Evolutionary conservation across 768 basidiomycete genomes (phyloP).

Genomic region (Amanita rubescens): DNA sequence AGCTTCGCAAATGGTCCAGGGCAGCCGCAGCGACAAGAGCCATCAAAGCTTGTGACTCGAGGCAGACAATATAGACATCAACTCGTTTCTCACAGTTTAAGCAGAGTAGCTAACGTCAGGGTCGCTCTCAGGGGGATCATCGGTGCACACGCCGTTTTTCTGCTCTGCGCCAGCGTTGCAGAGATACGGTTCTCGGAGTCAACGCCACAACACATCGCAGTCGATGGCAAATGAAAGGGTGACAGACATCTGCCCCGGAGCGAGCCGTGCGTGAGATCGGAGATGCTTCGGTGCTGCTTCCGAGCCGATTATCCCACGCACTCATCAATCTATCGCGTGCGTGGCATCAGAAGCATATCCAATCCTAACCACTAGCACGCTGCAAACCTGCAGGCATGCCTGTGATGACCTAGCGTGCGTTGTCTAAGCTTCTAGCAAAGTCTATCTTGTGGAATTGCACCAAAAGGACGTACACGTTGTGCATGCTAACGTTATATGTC

Average conservation of each 20-base stretch:
- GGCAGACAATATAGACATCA: not conserved
- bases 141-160: not conserved
- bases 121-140: constrained; percentile 1
- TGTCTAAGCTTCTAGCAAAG: not conserved
- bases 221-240: not conserved
- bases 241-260: not conserved
- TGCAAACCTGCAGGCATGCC: not conserved
- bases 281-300: not conserved
- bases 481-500: not conserved
- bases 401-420: not conserved
- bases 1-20: not conserved
- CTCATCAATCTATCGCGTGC: not conserved
- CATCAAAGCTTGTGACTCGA: constrained; percentile 8
- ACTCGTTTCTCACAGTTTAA: not conserved
- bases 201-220: not conserved
- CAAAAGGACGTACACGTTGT: not conserved
- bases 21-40: not conserved
- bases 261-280: not conserved
- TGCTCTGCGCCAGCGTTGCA: not conserved
- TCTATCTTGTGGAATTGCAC: not conserved
- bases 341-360: not conserved
- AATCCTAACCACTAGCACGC: not conserved
- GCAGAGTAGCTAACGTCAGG: not conserved
- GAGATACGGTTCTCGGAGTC: not conserved
- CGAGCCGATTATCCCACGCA: not conserved